Conservation (phyloP, 306 rosid genomes). For the Macrotyloma uniflorum region DNA sequence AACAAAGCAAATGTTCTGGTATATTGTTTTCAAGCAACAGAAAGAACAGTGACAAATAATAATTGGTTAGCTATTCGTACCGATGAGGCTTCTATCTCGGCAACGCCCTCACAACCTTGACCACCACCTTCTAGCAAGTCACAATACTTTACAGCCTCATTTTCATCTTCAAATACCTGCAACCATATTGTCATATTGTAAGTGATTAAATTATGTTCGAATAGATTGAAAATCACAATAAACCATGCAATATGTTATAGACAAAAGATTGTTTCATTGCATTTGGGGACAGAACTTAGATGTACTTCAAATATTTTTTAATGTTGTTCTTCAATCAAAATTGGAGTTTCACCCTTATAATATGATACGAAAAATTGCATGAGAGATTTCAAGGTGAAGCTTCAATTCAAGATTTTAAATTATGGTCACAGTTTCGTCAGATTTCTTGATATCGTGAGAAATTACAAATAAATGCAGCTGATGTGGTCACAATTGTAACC, state of each 20-base stretch:
- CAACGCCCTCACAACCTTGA: constrained; percentile 94
- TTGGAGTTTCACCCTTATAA: background rate
- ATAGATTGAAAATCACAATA: background rate
- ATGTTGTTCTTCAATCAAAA: background rate
- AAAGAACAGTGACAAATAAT: background rate
- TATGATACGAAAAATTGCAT: too few species aligned
- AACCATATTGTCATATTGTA: constrained; percentile 21
- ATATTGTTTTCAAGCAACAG: constrained; percentile 6
- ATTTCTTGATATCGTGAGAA: too few species aligned
- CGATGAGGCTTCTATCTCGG: constrained; percentile 96
- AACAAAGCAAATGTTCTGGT: constrained; percentile 14
- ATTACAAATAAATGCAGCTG: too few species aligned
- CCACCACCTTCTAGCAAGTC: constrained; percentile 95
- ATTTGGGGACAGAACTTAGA: background rate
- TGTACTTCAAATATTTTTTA: too few species aligned
- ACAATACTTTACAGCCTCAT: constrained; percentile 87
- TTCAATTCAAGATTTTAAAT: too few species aligned
- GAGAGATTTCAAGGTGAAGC: background rate
- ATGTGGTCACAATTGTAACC: too few species aligned
- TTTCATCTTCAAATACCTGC: constrained; percentile 94
- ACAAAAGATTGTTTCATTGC: constrained; percentile 4
- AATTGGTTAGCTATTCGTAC: constrained; percentile 49
- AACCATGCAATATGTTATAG: background rate
- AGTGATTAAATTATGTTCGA: background rate
- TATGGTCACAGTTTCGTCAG: too few species aligned